Percentiles rank a stretch among this genome's conserved stretches.
These are phyloP conservation scores for Silene conica DNA, from an alignment of 148 eudicot genomes.

Conservation along the genomic window DNA sequence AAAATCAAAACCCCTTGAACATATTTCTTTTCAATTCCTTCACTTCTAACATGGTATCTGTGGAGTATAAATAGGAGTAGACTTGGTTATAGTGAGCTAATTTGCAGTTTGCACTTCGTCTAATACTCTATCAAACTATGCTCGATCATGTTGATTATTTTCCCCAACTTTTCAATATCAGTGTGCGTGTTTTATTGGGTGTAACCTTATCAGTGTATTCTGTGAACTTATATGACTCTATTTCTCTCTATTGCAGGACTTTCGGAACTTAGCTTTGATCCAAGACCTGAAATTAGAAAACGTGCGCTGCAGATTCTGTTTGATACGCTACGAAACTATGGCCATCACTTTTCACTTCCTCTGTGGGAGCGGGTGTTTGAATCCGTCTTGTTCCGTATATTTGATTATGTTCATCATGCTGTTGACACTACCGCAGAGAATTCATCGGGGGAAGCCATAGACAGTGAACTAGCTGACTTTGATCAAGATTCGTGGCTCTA, in stretches of 20 bases:
- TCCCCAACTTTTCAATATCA: background rate
- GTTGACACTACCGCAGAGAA: slow-evolving; percentile 69
- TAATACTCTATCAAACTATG: background rate
- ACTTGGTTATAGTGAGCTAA: background rate
- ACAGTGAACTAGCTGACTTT: slow-evolving; percentile 53
- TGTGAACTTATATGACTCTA: slow-evolving; percentile 5
- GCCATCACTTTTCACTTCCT: slow-evolving; percentile 83
- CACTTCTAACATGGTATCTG: background rate
- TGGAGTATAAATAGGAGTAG: background rate
- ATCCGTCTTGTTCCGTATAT: slow-evolving; percentile 90
- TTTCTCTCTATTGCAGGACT: slow-evolving; percentile 50
- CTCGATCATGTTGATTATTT: background rate
- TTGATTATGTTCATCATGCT: slow-evolving; percentile 92
- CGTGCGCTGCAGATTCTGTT: slow-evolving; percentile 88
- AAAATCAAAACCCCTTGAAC: background rate
- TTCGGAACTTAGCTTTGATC: slow-evolving; percentile 98
- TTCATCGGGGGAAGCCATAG: slow-evolving; percentile 40
- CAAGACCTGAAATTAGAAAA: slow-evolving; percentile 91
- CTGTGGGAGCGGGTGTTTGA: slow-evolving; percentile 97
- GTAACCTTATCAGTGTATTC: background rate
- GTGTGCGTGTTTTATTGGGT: background rate
- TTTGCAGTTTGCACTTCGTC: background rate
- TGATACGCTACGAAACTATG: slow-evolving; percentile 86
- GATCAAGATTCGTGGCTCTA: slow-evolving; percentile 97
- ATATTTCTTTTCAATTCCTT: background rate